Percentiles rank a stretch among this genome's conserved stretches.
phyloP scores from a whole-genome alignment of 2,329 filamentous ascomycete species.

The Penicillium sp. region DNA sequence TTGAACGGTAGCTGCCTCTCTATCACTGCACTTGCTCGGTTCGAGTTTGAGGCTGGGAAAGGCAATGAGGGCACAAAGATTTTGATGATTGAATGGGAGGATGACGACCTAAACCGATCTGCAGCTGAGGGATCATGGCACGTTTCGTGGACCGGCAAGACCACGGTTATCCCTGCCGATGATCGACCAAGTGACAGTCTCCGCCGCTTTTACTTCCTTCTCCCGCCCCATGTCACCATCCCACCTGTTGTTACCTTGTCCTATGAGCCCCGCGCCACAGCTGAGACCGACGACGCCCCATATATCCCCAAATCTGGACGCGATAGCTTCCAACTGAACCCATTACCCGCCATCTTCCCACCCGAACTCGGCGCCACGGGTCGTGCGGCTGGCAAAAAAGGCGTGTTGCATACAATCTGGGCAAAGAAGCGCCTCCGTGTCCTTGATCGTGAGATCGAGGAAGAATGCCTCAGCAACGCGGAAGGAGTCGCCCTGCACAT shows the following conservation, averaged over 20 bases:
- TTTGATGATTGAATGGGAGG: conserved; percentile 89
- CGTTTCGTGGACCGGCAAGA: conserved; percentile 81
- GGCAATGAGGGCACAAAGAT: conserved; percentile 86
- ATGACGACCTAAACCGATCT: conserved; percentile 52
- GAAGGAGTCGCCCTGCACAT: conserved; percentile 84
- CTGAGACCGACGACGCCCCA: background rate
- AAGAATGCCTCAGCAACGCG: conserved; percentile 69
- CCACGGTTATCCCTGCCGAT: conserved; percentile 65
- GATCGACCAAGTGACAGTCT: conserved; percentile 55
- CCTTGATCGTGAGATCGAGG: conserved; percentile 72
- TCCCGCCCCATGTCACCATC: conserved; percentile 69
- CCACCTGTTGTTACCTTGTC: conserved; percentile 70
- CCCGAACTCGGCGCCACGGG: conserved; percentile 68
- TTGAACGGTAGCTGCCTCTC: conserved; percentile 32
- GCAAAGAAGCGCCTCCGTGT: conserved; percentile 77
- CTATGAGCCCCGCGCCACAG: conserved; percentile 40
- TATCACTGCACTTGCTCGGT: conserved; percentile 69
- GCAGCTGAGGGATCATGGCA: conserved; percentile 61
- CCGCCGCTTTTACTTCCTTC: conserved; percentile 74
- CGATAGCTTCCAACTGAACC: conserved; percentile 65
- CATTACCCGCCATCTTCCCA: conserved; percentile 82
- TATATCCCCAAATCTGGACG: conserved; percentile 2
- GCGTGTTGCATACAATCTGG: conserved; percentile 87
- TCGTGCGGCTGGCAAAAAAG: conserved; percentile 68
- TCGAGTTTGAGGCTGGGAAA: conserved; percentile 77